These are phyloP conservation scores for Globisporangium apiculatum DNA, from an alignment of 352 stramenopile genomes.

Conservation along the genomic window DNA sequence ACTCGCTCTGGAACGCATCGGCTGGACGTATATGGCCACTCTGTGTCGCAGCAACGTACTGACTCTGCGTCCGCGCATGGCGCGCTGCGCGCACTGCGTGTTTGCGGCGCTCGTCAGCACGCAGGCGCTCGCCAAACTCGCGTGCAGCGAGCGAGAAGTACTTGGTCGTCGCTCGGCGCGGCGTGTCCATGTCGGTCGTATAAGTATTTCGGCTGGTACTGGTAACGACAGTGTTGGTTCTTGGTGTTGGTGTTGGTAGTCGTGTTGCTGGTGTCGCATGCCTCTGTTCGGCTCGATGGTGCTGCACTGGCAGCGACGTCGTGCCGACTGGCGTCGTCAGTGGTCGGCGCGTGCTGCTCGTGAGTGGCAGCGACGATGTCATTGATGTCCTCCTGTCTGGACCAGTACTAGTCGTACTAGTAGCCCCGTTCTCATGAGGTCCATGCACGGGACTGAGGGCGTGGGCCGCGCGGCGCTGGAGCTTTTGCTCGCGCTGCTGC, in stretches of 20 bases:
- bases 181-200: neutral
- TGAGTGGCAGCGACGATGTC: neutral
- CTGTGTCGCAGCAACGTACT: slow-evolving; percentile 15
- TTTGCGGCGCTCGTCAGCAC: slow-evolving; percentile 32
- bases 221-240: neutral
- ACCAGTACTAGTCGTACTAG: neutral
- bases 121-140: slow-evolving; percentile 38
- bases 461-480: slow-evolving; percentile 24
- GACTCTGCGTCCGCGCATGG: slow-evolving; percentile 26
- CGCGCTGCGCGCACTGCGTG: slow-evolving; percentile 18
- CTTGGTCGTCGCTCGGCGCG: slow-evolving; percentile 23
- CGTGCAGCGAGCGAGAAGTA: slow-evolving; percentile 47
- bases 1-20: slow-evolving; percentile 54
- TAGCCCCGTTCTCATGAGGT: slow-evolving; percentile 8
- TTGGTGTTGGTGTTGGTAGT: neutral
- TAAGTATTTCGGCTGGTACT: neutral
- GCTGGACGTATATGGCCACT: slow-evolving; percentile 11
- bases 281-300: neutral
- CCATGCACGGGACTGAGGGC: slow-evolving; percentile 8
- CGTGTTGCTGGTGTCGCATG: neutral
- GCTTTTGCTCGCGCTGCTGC: slow-evolving; percentile 38
- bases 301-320: neutral
- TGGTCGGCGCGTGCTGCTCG: neutral
- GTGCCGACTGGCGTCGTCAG: neutral
- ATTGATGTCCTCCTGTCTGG: too few relatives aligned